Base-by-base conservation (phyloP, 2,329 filamentous ascomycete genomes). In the Colletotrichum tabaci region DNA sequence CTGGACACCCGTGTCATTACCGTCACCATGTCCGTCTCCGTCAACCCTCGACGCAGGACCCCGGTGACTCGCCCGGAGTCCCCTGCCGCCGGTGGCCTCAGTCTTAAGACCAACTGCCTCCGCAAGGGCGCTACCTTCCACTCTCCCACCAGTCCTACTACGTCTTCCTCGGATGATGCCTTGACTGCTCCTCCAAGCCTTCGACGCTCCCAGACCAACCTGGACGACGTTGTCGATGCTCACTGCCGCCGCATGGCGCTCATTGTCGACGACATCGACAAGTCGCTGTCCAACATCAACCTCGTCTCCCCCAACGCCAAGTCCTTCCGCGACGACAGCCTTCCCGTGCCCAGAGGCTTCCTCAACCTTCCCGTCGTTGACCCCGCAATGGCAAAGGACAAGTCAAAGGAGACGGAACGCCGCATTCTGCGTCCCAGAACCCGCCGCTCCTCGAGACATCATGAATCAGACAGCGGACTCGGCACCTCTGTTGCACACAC, bases 381-480 rank as follows among this genome's bases (percentile, higher is more conserved):
- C 71, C 84, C 85, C 73, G 81, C 83, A 64, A 87, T 88, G 84
- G 80, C 81, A 49, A 78, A 83, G 75, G 79, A 82, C 73, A 71
- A 56, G 42, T 66, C 67, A 66, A 80, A 79, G 68, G 76, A 85
- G 74, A 77, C 78, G 72, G 86, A 86, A 80, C 83, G 86, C 71
- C 85, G 86, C 73, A 82, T 87, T 50, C 80, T 88, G 74, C 89
- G 87, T 71, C 86, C 87, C 74, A 88, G 87, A 71, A 84, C 83
- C 61, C 87, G 87, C 69, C 87, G 90, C 78, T 84, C 85, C 72
- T 86, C 86, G 53, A 88, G 91, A 78, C 89, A 91, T 78, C 92
- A 95, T 82, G 89, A 90, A 71, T 96, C 94, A 18, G 95, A 98
- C 84, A 97, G 95, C 80, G 95, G 94, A 65, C 86, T 98, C 74